Conservation (phyloP, 768 basidiomycete genomes). For the Gymnopilus junonius region DNA sequence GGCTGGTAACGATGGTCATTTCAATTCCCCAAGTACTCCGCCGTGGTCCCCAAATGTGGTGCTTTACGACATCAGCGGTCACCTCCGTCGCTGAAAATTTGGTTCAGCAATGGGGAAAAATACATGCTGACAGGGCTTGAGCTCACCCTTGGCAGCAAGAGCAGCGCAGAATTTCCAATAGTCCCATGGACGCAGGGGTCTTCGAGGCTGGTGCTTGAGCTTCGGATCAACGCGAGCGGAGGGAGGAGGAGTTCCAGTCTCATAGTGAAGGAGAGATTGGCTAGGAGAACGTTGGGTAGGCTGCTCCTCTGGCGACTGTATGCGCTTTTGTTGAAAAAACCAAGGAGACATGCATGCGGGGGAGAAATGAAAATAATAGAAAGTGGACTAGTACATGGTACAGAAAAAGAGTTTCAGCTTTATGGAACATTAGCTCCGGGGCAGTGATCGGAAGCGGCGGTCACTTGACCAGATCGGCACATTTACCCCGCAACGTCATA, state of each 20-base stretch:
- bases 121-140: not conserved
- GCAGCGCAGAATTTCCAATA: slow-evolving; percentile 74
- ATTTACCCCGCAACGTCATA: slow-evolving; percentile 23
- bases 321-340: slow-evolving; percentile 24
- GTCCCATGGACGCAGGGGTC: slow-evolving; percentile 67
- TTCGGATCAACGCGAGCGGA: slow-evolving; percentile 74
- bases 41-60: slow-evolving; percentile 86
- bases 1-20: slow-evolving; percentile 86
- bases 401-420: slow-evolving; percentile 26
- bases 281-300: slow-evolving; percentile 31
- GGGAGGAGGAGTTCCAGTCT: slow-evolving; percentile 69
- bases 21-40: slow-evolving; percentile 93
- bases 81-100: slow-evolving; percentile 44
- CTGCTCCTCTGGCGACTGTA: slow-evolving; percentile 20
- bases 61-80: slow-evolving; percentile 72
- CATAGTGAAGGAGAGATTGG: slow-evolving; percentile 55
- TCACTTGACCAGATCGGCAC: slow-evolving; percentile 21
- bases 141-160: slow-evolving; percentile 67
- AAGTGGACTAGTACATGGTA: slow-evolving; percentile 26
- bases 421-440: slow-evolving; percentile 26
- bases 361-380: slow-evolving; percentile 11
- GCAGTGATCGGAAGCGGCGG: slow-evolving; percentile 21
- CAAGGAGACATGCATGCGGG: slow-evolving; percentile 28
- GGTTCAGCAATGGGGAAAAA: not conserved
- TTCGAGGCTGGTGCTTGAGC: slow-evolving; percentile 59